Evolutionary conservation across 2,329 filamentous ascomycete genomes (phyloP).

Genomic region (Trichoderma afroharzianum): DNA sequence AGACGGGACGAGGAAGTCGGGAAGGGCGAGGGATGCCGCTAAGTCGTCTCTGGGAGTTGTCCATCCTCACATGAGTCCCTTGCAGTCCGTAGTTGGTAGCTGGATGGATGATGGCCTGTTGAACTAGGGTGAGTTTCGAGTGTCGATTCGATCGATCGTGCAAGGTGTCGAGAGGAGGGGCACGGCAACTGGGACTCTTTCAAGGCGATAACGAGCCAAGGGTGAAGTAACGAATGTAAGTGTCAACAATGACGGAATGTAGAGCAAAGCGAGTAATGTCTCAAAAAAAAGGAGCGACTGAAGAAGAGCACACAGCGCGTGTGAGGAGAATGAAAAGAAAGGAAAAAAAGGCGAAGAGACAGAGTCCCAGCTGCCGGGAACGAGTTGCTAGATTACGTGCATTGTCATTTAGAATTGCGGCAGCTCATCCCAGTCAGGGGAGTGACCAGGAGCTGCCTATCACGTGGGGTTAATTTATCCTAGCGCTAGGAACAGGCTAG

Average conservation of each 20-base stretch:
- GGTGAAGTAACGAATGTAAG: conserved; percentile 1
- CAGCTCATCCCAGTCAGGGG: conserved; percentile 17
- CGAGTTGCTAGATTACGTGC: neutral
- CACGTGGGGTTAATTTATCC: conserved; percentile 17
- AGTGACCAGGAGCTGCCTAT: conserved; percentile 11
- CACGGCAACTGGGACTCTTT: neutral
- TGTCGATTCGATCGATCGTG: neutral
- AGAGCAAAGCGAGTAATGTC: neutral
- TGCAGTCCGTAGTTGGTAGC: neutral
- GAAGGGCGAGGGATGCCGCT: conserved; percentile 38
- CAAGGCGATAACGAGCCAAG: neutral
- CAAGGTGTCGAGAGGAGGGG: neutral
- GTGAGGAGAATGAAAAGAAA: neutral
- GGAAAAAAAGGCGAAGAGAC: neutral
- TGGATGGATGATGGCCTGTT: neutral
- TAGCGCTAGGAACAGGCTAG: neutral
- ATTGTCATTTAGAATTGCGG: conserved; percentile 1
- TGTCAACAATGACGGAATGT: conserved; percentile 7
- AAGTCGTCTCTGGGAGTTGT: conserved; percentile 34
- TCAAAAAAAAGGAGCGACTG: conserved; percentile 1
- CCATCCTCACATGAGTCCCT: conserved; percentile 25
- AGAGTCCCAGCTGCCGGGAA: neutral
- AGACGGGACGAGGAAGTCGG: conserved; percentile 34
- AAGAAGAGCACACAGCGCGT: neutral
- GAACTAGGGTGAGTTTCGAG: conserved; percentile 17